These are phyloP conservation scores for Hypoxylon sp. DNA, from an alignment of 2,329 filamentous ascomycete species.

Conservation along the genomic window DNA sequence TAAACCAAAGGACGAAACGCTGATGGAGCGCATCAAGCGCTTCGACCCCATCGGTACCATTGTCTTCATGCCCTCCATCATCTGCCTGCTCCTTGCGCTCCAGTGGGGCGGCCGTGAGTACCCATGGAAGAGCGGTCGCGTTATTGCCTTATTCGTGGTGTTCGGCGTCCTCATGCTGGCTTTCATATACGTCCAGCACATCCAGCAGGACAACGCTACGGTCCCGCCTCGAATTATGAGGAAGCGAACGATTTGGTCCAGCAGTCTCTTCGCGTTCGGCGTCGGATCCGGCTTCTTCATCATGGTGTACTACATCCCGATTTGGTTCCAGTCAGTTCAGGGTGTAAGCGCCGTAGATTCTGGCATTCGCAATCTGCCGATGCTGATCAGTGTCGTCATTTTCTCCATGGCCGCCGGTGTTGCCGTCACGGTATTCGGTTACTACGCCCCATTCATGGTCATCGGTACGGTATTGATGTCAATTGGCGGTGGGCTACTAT, in stretches of 20 bases:
- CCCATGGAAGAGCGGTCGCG: conserved; percentile 55
- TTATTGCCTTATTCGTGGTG: conserved; percentile 55
- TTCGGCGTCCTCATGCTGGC: conserved; percentile 52
- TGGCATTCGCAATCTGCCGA: conserved; percentile 56
- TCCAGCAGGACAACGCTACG: conserved; percentile 57
- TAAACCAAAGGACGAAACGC: conserved; percentile 33
- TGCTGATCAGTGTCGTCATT: conserved; percentile 54
- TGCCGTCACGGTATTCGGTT: conserved; percentile 54
- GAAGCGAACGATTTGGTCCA: conserved; percentile 55
- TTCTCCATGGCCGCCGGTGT: conserved; percentile 50
- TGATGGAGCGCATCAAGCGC: conserved; percentile 43
- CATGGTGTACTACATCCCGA: conserved; percentile 55
- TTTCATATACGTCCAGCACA: conserved; percentile 57
- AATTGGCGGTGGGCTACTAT: conserved; percentile 59
- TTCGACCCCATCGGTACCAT: conserved; percentile 52
- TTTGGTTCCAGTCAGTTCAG: conserved; percentile 55
- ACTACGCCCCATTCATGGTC: conserved; percentile 60
- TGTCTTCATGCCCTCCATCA: conserved; percentile 55
- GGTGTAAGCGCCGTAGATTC: conserved; percentile 55
- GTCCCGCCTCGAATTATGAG: conserved; percentile 59
- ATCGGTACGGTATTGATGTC: conserved; percentile 53
- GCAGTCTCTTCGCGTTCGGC: conserved; percentile 55
- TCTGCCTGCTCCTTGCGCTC: conserved; percentile 64
- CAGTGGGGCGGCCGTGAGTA: conserved; percentile 62
- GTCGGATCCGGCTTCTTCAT: conserved; percentile 55